These are phyloP conservation scores for Malassezia caprae DNA, from an alignment of 1,284 basidiomycete species.

Conservation along the genomic window DNA sequence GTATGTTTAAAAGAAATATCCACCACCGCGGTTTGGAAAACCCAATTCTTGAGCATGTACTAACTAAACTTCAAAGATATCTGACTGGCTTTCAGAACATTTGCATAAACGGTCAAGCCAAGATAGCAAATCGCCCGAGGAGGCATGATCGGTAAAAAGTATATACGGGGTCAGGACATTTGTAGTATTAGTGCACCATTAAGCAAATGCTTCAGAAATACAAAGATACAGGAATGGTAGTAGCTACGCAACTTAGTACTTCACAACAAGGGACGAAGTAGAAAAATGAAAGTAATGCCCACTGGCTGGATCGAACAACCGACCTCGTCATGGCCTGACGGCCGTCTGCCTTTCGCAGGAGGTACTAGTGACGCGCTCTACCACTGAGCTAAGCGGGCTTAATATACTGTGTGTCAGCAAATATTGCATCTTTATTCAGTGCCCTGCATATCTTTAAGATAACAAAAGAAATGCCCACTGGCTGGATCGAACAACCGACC, in stretches of 20 bases:
- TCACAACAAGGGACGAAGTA: background rate
- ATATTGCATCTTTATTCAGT: background rate
- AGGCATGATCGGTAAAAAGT: background rate
- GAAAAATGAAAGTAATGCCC: conserved; percentile 5
- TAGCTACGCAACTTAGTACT: too few species aligned
- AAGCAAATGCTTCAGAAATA: too few species aligned
- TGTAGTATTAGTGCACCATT: background rate
- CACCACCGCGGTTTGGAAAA: background rate
- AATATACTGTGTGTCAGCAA: too few species aligned
- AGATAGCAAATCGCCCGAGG: background rate
- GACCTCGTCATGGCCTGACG: conserved; percentile 17
- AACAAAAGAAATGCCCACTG: conserved; percentile 13
- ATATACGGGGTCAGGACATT: background rate
- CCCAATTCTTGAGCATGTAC: background rate
- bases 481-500: conserved; percentile 23
- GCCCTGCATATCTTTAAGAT: background rate
- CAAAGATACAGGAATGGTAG: too few species aligned
- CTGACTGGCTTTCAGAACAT: background rate
- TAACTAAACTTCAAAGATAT: background rate
- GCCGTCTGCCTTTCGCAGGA: conserved; percentile 10
- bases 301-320: conserved; percentile 22
- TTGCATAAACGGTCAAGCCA: background rate
- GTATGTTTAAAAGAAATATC: background rate
- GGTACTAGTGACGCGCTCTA: conserved; percentile 59
- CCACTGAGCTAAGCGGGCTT: conserved; percentile 54